Evolutionary conservation across 805 yeast genomes (phyloP).

Genomic region (Wickerhamiella occidentalis): DNA sequence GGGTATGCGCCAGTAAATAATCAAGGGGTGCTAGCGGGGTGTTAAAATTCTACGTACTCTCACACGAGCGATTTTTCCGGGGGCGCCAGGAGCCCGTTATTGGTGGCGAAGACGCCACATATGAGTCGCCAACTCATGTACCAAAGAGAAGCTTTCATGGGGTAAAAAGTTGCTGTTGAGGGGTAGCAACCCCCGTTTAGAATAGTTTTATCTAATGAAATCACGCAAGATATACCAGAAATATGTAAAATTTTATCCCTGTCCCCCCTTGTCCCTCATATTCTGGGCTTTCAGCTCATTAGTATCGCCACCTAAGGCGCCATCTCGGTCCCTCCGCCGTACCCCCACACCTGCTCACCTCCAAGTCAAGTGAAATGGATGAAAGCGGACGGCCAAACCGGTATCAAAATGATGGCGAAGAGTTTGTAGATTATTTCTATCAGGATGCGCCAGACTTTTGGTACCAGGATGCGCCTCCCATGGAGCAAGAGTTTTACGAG

Average conservation of each 20-base stretch:
- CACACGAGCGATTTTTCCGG: too few species aligned
- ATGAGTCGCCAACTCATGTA: too few species aligned
- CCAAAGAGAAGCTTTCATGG: too few species aligned
- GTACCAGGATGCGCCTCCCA: constrained; percentile 3
- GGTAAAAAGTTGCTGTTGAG: too few species aligned
- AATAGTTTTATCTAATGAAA: too few species aligned
- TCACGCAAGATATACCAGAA: too few species aligned
- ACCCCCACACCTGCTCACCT: neutral
- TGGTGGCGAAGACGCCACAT: too few species aligned
- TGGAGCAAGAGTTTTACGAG: neutral
- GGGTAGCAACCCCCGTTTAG: too few species aligned
- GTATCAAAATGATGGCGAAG: constrained; percentile 6
- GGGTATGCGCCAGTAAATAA: neutral
- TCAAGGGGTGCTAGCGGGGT: neutral
- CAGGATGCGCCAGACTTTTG: constrained; percentile 7
- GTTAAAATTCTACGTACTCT: neutral
- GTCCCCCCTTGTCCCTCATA: too few species aligned
- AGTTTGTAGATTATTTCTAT: constrained; percentile 9
- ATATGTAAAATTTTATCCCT: too few species aligned
- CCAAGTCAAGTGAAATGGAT: neutral
- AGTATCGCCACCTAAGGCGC: neutral
- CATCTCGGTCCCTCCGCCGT: neutral
- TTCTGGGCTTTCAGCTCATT: too few species aligned
- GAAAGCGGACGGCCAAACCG: constrained; percentile 2
- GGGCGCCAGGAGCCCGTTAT: too few species aligned